phyloP scores from a whole-genome alignment of 2,329 filamentous ascomycete genomes.

The Pseudogymnoascus sp. region DNA sequence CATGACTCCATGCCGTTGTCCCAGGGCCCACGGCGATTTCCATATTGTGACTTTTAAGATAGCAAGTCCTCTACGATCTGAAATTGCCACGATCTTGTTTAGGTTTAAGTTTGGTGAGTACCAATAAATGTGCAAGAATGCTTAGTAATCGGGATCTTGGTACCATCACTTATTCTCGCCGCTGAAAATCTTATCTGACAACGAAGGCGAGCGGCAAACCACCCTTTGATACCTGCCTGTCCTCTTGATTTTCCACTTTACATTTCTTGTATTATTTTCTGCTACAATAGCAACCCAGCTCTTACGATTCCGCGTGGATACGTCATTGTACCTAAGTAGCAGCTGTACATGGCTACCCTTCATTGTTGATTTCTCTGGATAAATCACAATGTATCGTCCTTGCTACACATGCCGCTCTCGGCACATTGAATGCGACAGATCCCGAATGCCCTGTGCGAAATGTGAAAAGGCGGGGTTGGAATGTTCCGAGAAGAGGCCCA shows the following conservation, averaged over 20 bases:
- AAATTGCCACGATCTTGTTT: neutral
- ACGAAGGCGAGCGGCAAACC: neutral
- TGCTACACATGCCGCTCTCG: conserved; percentile 33
- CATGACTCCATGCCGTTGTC: neutral
- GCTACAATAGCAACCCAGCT: neutral
- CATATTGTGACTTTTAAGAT: neutral
- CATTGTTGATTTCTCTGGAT: neutral
- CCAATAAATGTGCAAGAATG: neutral
- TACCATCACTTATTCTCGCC: neutral
- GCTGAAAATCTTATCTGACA: neutral
- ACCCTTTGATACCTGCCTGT: neutral
- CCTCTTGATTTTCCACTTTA: neutral
- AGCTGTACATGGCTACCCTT: neutral
- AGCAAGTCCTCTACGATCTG: neutral
- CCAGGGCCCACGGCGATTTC: neutral
- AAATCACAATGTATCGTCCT: conserved; percentile 14
- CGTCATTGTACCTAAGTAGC: neutral
- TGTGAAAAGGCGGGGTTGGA: conserved; percentile 29
- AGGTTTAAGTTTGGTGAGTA: neutral
- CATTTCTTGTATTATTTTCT: neutral
- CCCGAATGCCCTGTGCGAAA: conserved; percentile 27
- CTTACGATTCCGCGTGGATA: neutral
- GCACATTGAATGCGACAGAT: conserved; percentile 30
- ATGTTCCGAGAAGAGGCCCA: conserved; percentile 29
- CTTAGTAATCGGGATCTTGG: neutral